These are phyloP conservation scores for Peronospora destructor DNA, from an alignment of 352 stramenopile genomes.

Conservation along the genomic window DNA sequence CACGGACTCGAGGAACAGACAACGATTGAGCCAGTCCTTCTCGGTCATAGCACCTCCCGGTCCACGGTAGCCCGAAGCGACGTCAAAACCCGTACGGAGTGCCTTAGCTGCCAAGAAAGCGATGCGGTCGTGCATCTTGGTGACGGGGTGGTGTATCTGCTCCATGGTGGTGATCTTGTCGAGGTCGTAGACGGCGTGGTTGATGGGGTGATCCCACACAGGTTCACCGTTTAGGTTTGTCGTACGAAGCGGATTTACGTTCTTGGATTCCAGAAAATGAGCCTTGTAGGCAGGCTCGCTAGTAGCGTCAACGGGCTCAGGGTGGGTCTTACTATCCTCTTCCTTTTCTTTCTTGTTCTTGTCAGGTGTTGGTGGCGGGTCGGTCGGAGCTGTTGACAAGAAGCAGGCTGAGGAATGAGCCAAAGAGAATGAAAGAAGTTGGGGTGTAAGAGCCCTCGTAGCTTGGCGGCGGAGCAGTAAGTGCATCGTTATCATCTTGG, in stretches of 20 bases:
- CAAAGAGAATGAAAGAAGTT: slow-evolving; percentile 4
- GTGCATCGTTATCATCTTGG: slow-evolving; percentile 8
- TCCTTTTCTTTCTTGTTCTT: too few relatives aligned
- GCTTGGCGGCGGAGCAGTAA: slow-evolving; percentile 4
- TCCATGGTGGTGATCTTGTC: slow-evolving; percentile 30
- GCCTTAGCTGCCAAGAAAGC: slow-evolving; percentile 34
- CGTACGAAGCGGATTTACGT: not conserved
- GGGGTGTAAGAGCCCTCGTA: slow-evolving; percentile 2
- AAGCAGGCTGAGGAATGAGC: slow-evolving; percentile 4
- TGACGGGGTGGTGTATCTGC: slow-evolving; percentile 33
- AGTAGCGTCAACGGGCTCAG: slow-evolving; percentile 10
- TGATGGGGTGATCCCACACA: slow-evolving; percentile 39
- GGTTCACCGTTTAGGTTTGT: slow-evolving; percentile 18
- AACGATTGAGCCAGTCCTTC: slow-evolving; percentile 55
- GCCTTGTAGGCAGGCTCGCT: slow-evolving; percentile 14
- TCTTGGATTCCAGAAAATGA: slow-evolving; percentile 12
- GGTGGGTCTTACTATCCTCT: too few relatives aligned
- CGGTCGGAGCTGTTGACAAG: not conserved
- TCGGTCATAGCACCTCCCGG: slow-evolving; percentile 55
- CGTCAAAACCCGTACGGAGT: slow-evolving; percentile 44
- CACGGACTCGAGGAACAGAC: slow-evolving; percentile 75
- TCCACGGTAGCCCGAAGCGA: slow-evolving; percentile 48
- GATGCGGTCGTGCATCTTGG: slow-evolving; percentile 33
- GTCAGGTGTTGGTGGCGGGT: too few relatives aligned
- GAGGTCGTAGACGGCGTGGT: slow-evolving; percentile 36